Evolutionary conservation across 139 green algal genomes (phyloP).

Genomic region (Bryopsis sp.): DNA sequence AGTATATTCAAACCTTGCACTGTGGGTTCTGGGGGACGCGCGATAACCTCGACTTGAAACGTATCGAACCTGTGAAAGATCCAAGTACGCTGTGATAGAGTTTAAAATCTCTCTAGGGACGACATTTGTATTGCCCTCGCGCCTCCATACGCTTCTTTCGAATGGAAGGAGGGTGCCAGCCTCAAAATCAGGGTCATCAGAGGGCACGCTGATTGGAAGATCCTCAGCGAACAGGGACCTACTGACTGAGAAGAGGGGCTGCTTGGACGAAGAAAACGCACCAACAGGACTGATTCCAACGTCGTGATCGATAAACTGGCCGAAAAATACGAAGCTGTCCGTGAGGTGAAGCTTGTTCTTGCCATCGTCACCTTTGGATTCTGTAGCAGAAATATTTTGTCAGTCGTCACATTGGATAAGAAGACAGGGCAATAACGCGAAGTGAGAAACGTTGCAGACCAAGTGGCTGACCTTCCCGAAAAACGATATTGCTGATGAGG

Average conservation of each 20-base stretch:
- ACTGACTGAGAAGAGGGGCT: background rate
- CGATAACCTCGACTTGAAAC: too few relatives aligned
- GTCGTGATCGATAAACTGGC: slow-evolving; percentile 16
- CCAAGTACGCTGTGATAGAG: background rate
- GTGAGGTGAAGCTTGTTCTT: slow-evolving; percentile 3
- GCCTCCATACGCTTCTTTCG: background rate
- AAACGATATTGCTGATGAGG: slow-evolving; percentile 8
- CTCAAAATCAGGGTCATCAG: background rate
- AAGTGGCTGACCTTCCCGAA: background rate
- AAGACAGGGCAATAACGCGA: too few relatives aligned
- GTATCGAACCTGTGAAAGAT: background rate
- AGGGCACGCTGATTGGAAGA: slow-evolving; percentile 6
- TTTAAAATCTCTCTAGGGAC: background rate
- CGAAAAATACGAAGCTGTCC: slow-evolving; percentile 5
- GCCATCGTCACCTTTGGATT: background rate
- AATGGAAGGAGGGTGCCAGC: background rate
- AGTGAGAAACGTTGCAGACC: too few relatives aligned
- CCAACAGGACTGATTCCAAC: background rate
- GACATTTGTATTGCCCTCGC: background rate
- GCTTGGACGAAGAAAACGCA: background rate
- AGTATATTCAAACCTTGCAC: background rate
- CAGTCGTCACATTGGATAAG: too few relatives aligned
- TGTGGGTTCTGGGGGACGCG: too few relatives aligned
- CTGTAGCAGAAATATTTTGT: too few relatives aligned
- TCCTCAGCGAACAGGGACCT: background rate